These are phyloP conservation scores for Hibiscus tridactylites DNA, from an alignment of 345 rosid species.

Conservation along the genomic window DNA sequence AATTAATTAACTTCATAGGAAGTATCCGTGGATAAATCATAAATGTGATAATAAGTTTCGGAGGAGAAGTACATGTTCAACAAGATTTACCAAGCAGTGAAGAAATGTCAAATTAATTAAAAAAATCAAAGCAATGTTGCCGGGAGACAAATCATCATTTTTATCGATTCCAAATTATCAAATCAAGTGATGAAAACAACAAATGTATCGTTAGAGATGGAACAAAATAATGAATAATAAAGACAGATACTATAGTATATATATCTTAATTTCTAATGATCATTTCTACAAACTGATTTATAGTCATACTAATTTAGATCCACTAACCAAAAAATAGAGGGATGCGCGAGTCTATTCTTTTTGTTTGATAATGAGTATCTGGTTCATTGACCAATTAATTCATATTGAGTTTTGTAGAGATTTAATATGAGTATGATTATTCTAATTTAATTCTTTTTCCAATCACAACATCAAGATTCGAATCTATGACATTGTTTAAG, in stretches of 20 bases:
- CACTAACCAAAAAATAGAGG: slow-evolving; percentile 59
- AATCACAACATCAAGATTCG: too few species aligned
- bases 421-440: too few species aligned
- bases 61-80: neutral
- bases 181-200: neutral
- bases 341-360: slow-evolving; percentile 24
- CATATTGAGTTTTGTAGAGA: too few species aligned
- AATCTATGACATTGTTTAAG: too few species aligned
- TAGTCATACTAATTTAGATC: slow-evolving; percentile 35
- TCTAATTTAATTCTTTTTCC: too few species aligned
- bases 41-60: slow-evolving; percentile 3
- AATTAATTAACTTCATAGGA: neutral
- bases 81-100: neutral
- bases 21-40: neutral
- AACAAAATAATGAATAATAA: slow-evolving; percentile 18
- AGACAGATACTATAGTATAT: slow-evolving; percentile 6
- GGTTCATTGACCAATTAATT: too few species aligned
- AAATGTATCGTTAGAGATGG: neutral
- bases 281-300: slow-evolving; percentile 45
- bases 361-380: neutral
- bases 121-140: neutral
- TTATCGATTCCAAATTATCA: neutral
- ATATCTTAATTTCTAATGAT: slow-evolving; percentile 13
- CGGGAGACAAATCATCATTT: neutral
- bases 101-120: neutral